Percentiles rank a stretch among this genome's conserved stretches.
Conservation (phyloP, 2,329 filamentous ascomycete species). For the Alternaria arbusti region DNA sequence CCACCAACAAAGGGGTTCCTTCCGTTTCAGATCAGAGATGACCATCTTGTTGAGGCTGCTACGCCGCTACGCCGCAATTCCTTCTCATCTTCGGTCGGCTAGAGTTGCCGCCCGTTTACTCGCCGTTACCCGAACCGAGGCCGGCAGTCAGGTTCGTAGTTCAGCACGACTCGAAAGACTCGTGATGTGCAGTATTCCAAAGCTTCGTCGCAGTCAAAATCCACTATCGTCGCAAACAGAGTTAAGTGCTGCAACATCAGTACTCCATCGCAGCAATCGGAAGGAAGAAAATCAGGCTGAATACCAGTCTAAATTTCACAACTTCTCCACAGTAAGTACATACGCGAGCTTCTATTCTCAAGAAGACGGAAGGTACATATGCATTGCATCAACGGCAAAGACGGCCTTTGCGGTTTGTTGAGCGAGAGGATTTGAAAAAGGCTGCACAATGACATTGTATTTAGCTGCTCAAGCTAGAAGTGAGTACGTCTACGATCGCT, state of each 20-base stretch:
- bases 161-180: not conserved
- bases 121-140: not conserved
- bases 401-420: not conserved
- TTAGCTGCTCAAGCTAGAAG: not conserved
- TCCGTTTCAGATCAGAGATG: not conserved
- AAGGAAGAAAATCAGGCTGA: not conserved
- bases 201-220: not conserved
- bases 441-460: constrained; percentile 1
- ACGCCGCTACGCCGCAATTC: not conserved
- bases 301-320: not conserved
- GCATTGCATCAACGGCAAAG: not conserved
- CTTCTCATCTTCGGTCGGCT: not conserved
- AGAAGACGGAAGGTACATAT: not conserved
- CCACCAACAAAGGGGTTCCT: not conserved
- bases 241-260: not conserved
- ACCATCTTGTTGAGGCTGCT: not conserved
- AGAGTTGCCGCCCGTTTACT: not conserved
- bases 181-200: not conserved
- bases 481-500: not conserved
- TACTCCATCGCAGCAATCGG: not conserved
- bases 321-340: not conserved
- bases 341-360: not conserved
- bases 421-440: not conserved
- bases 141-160: not conserved
- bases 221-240: not conserved